Evolutionary conservation across 805 yeast species (phyloP), one percentile per base, ranked within the genome.

Genomic region (Hanseniaspora lachancei): DNA sequence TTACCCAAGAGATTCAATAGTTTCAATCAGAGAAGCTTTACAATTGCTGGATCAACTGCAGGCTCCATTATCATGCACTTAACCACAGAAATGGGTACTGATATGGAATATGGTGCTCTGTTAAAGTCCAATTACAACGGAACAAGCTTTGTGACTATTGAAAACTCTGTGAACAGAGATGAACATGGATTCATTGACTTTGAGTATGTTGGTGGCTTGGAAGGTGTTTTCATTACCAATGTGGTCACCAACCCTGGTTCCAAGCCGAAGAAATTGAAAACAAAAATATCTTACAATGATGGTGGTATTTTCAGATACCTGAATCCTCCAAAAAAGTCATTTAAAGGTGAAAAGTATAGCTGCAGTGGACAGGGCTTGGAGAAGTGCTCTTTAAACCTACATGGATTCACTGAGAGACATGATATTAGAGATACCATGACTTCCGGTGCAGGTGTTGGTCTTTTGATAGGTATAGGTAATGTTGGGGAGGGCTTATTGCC

Each of bases 41-140:
- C 96, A 0, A 76, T 91, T 24, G 71, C 93, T 43, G 88, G 86
- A 41, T 79, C 91, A 0, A 76, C 76, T 29, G 75, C 88, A 0
- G 77, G 82, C 35, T 79, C 95, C 1, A 73, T 93, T 5, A 84
- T 89, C 68, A 64, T 93, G 69, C 97, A 88, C 66, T 84, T 89
- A 8, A 86, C 96, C 3, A 83, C 89, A 0, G 73, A 74, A 61
- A 64, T 70, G 20, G 74, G 70, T 13, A 47, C 62, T 1, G 79
- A 76, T 16, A 63, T 69, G 10, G 93, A 87, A 62, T 82, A 66
- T 66, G 98, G 98, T 18, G 74, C 87, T 0, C 70, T 93, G 20
- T 72, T 93, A 64, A 91, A 91, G 64, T 87, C 96, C 2, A 89
- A 91, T 68, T 86, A 85, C 20, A 87, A 88, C 62, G 98, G 98